Evolutionary conservation across 2,329 filamentous ascomycete genomes (phyloP), one percentile per base, ranked within the genome.

Genomic region (Epichloe coenophiala): DNA sequence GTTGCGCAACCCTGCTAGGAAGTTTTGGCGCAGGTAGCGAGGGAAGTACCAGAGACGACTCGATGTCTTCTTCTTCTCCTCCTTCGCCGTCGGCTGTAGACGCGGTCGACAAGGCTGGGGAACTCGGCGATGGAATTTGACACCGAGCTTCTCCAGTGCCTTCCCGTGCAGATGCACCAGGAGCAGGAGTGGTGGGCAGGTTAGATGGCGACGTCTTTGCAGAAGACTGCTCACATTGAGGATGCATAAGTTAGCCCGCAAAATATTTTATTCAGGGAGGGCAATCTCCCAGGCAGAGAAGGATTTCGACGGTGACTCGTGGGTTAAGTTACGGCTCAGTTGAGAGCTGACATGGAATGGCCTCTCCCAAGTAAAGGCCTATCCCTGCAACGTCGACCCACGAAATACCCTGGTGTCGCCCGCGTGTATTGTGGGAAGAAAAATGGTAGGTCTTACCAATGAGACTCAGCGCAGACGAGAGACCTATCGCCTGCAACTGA

Each of bases 381-480:
- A 27, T 50, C 21, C 51, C 42, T 17, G 42, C 47, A 46, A 35
- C 49, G 37, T 39, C 5, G 12, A 35, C 41, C 45, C 27, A 31
- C 36, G 38, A 47, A 40, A 13, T 27, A n/a, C n/a, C 45, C 12
- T 15, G 35, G 21, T 13, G 15, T 21, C n/a, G 23, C 27, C 19
- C 8, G 19, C 7, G 35, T 38, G 35, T n/a, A 27, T 5, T 23
- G 5, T 19, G 8, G 17, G 45, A 36, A 33, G 9, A n/a, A 37
- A 19, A 44, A 44, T 31, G 6, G n/a, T 33, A 3, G 51, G 43
- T 56, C 72, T 74, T 63, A 77, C 74, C 72, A 69, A 64, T 60
- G 74, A 77, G 77, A 80, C 37, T 74, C 77, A 80, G 76, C 68
- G 73, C 77, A 81, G 77, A 81, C 78, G 76, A 78, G 63, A 59